Conservation (phyloP, 805 yeast species). For the Candida cerambycidarum region DNA sequence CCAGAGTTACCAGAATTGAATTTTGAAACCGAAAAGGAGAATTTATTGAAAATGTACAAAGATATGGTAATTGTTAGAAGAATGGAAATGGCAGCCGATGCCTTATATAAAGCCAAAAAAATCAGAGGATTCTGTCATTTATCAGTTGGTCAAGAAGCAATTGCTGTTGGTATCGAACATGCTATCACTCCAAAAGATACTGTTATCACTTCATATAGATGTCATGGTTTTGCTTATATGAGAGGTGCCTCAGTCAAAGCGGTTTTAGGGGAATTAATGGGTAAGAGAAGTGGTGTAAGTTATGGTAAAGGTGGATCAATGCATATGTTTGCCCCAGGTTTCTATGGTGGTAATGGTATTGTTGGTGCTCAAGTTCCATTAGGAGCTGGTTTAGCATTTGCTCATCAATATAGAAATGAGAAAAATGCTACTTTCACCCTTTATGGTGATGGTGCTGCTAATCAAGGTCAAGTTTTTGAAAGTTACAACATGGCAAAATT, state of each 20-base stretch:
- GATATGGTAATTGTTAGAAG: conserved; percentile 93
- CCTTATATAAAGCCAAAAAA: conserved; percentile 96
- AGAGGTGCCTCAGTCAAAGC: conserved; percentile 91
- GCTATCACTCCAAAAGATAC: conserved; percentile 86
- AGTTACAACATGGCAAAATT: conserved; percentile 98
- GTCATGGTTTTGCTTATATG: conserved; percentile 97
- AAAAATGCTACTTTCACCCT: conserved; percentile 77
- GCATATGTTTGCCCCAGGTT: conserved; percentile 96
- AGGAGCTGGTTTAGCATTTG: conserved; percentile 98
- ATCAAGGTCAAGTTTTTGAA: conserved; percentile 99
- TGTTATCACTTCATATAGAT: conserved; percentile 95
- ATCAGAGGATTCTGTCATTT: conserved; percentile 99
- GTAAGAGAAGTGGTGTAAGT: conserved; percentile 92
- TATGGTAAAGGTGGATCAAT: conserved; percentile 99
- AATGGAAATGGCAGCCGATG: conserved; percentile 99
- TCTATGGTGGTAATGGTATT: conserved; percentile 99
- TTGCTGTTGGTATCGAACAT: conserved; percentile 97
- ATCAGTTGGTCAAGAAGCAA: conserved; percentile 98
- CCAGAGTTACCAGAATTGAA: conserved; percentile 61
- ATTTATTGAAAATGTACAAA: conserved; percentile 88
- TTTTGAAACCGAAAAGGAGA: conserved; percentile 77
- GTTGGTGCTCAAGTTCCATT: conserved; percentile 99
- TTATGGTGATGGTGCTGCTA: conserved; percentile 99
- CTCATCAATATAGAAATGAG: conserved; percentile 90
- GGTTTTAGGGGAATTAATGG: conserved; percentile 95